phyloP scores from a whole-genome alignment of 2,329 filamentous ascomycete species.

The Davidsoniella virescens region DNA sequence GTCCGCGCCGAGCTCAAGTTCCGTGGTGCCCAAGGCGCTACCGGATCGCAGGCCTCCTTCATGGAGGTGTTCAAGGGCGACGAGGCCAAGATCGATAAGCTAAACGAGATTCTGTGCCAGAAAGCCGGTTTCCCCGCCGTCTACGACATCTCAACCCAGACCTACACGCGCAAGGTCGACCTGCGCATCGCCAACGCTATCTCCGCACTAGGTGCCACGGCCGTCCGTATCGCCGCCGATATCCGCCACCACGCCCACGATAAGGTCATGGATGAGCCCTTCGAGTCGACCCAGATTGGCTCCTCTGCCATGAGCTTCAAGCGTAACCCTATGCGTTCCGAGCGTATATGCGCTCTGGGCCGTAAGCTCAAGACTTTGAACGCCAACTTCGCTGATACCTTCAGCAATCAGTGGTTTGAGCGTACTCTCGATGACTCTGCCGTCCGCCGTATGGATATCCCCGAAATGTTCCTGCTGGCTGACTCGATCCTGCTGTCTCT shows the following conservation, averaged over 20 bases:
- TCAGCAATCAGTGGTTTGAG: conserved; percentile 30
- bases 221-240: conserved; percentile 51
- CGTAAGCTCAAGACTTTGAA: conserved; percentile 29
- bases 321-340: conserved; percentile 32
- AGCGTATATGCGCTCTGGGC: conserved; percentile 29
- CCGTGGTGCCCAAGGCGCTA: conserved; percentile 48
- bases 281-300: conserved; percentile 65
- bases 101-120: conserved; percentile 39
- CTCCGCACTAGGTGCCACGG: conserved; percentile 61
- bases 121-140: conserved; percentile 36
- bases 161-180: conserved; percentile 60
- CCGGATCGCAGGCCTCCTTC: conserved; percentile 51
- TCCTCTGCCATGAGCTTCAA: conserved; percentile 41
- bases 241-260: conserved; percentile 57
- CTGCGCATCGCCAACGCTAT: conserved; percentile 63
- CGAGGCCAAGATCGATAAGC: conserved; percentile 31
- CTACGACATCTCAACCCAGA: conserved; percentile 47
- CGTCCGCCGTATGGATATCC: conserved; percentile 45
- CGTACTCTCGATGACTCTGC: conserved; percentile 63
- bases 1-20: conserved; percentile 55
- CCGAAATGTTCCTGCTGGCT: conserved; percentile 50
- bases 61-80: conserved; percentile 32
- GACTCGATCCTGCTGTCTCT: conserved; percentile 51
- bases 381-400: conserved; percentile 20
- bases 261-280: conserved; percentile 61